Base-by-base conservation (phyloP, 139 green algal species). In the Deuterostichococcus epilithicus region DNA sequence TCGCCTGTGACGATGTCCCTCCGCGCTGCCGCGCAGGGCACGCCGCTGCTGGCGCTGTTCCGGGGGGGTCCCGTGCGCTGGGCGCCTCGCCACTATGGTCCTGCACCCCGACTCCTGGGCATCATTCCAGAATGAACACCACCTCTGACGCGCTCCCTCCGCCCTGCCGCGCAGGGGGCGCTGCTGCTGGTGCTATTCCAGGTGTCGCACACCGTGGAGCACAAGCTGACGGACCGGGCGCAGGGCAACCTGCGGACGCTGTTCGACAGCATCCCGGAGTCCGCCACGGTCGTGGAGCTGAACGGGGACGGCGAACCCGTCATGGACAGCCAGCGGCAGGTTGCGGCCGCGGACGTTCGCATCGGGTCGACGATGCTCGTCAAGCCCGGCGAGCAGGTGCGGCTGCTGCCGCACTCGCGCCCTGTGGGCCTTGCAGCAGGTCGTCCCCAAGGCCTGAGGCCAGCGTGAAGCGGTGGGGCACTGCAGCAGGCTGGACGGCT, bases 141-240 rank as follows among this genome's bases (percentile, higher is more conserved):
- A n/a, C n/a, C n/a, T n/a, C n/a, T n/a, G n/a, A n/a, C n/a, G n/a
- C n/a, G n/a, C n/a, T n/a, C n/a, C n/a, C n/a, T n/a, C n/a, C n/a
- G n/a, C n/a, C n/a, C n/a, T n/a, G n/a, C n/a, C n/a, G n/a, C n/a
- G 38, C 83, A 96, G 91, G 92, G 92, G n/a, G 92, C 91, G 3
- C 79, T 96, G 77, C 87, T 97, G 78, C 82, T 96, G 76, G 81
- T 94, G 28, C 88, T 97, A 8, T 97, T 97, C 80, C 85, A 91
- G 35, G 73, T 88, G 22, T 88, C 81, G 0, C 90, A 95, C 67
- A 78, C 82, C 28, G 76, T 94, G 52, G 91, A 95, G 80, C 84
- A 92, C 70, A 52, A 66, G 71, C 84, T 96, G 44, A 94, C 88
- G 1, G 70, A 80, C 1, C 69, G 69, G 2, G 91, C 90, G 5